Conservation (phyloP, 106 monocot genomes). For the Acanthochlamys bracteata region DNA sequence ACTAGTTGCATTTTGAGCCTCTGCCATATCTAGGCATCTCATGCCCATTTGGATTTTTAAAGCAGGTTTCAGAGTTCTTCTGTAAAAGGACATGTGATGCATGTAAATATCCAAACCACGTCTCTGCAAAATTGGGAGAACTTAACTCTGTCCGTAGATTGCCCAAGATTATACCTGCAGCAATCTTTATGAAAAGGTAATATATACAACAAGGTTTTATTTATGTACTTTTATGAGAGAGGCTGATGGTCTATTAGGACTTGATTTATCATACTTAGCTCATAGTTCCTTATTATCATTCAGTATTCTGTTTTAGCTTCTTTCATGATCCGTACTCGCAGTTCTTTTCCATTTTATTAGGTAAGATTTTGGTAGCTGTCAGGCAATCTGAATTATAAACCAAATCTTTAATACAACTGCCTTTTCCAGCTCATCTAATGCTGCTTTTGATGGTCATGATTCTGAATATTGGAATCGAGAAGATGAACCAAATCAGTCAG, state of each 20-base stretch:
- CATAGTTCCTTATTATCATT: no score
- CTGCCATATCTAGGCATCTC: not conserved
- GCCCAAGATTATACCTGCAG: slow-evolving; percentile 24
- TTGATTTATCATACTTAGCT: not conserved
- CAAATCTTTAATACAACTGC: not conserved
- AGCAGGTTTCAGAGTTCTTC: slow-evolving; percentile 43
- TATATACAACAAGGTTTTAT: not conserved
- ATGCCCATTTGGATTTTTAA: slow-evolving; percentile 1
- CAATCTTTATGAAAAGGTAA: slow-evolving; percentile 62
- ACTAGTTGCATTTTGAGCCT: not conserved
- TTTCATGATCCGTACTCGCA: no score
- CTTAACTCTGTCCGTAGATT: slow-evolving; percentile 26
- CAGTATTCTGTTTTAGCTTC: no score
- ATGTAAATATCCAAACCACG: slow-evolving; percentile 61
- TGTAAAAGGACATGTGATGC: slow-evolving; percentile 82
- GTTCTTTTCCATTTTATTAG: no score
- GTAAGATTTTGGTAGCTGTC: no score
- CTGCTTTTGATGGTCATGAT: slow-evolving; percentile 15
- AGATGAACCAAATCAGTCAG: slow-evolving; percentile 46
- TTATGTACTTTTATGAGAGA: no score
- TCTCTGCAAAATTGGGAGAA: slow-evolving; percentile 36
- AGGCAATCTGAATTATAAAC: not conserved
- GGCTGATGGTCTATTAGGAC: not conserved
- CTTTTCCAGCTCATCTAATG: slow-evolving; percentile 34
- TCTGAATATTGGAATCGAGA: slow-evolving; percentile 87